A percentile compares a stretch with the other conserved stretches of the same genome.
Evolutionary conservation across 2,329 filamentous ascomycete species (phyloP).

Genomic region (Xylaria polymorpha): DNA sequence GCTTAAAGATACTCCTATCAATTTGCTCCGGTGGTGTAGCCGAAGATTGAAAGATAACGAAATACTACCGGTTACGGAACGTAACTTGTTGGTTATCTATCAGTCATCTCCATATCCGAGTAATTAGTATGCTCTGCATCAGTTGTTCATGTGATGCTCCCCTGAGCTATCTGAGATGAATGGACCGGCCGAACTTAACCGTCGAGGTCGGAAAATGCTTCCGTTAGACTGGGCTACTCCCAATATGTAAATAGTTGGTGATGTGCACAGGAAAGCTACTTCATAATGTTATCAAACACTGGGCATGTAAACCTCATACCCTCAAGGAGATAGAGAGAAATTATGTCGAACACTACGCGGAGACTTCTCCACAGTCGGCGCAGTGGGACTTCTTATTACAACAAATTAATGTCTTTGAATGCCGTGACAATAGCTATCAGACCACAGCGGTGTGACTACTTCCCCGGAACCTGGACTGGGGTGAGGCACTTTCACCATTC

Average conservation of each 20-base stretch:
- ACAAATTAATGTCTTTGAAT: background rate
- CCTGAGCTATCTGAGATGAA: background rate
- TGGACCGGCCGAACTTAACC: background rate
- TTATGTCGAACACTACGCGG: conserved; percentile 1
- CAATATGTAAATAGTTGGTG: conserved; percentile 7
- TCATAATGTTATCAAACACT: background rate
- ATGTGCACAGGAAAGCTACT: background rate
- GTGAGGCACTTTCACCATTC: conserved; percentile 12
- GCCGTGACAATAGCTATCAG: conserved; percentile 2
- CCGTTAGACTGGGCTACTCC: background rate
- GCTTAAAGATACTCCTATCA: background rate
- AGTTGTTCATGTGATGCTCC: conserved; percentile 10
- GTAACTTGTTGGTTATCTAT: background rate
- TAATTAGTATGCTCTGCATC: conserved; percentile 11
- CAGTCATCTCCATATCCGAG: background rate
- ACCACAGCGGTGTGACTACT: background rate
- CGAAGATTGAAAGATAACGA: background rate
- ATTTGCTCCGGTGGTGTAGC: background rate
- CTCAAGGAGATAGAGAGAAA: conserved; percentile 2
- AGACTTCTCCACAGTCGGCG: background rate
- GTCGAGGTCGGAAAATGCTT: conserved; percentile 12
- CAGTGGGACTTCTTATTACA: background rate
- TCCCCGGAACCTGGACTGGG: background rate
- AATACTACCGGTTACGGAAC: background rate
- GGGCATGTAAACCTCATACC: background rate